phyloP scores from a whole-genome alignment of 2,329 filamentous ascomycete species.

The Elsinoe batatas region DNA sequence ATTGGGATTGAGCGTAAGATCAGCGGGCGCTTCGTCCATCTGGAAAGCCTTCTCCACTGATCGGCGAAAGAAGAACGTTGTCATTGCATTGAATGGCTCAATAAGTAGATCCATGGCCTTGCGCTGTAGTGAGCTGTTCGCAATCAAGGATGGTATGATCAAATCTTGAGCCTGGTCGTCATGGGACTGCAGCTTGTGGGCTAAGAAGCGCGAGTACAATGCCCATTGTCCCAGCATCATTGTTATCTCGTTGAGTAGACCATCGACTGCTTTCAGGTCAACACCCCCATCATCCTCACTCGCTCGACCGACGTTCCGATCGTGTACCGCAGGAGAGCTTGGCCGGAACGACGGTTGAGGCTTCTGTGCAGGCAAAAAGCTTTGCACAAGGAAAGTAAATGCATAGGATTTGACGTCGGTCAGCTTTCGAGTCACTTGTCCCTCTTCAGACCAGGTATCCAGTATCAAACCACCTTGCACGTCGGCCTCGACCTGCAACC shows the following conservation, averaged over 20 bases:
- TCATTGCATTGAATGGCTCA: slow-evolving; percentile 80
- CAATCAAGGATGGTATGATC: slow-evolving; percentile 61
- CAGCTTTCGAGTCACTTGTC: slow-evolving; percentile 70
- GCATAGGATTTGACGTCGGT: slow-evolving; percentile 97
- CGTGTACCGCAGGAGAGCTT: slow-evolving; percentile 58
- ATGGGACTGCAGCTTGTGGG: slow-evolving; percentile 56
- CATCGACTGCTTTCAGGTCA: slow-evolving; percentile 94
- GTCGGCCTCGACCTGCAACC: slow-evolving; percentile 87
- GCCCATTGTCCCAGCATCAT: slow-evolving; percentile 92
- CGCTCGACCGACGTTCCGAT: slow-evolving; percentile 42
- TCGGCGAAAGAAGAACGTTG: slow-evolving; percentile 90
- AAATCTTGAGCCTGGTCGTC: slow-evolving; percentile 29
- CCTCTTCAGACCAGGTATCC: slow-evolving; percentile 90
- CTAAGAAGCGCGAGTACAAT: slow-evolving; percentile 79
- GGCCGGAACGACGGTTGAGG: slow-evolving; percentile 53
- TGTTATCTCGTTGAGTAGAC: slow-evolving; percentile 73
- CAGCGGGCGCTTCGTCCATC: slow-evolving; percentile 75
- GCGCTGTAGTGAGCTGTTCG: slow-evolving; percentile 66
- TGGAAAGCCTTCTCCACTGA: slow-evolving; percentile 98
- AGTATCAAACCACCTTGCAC: slow-evolving; percentile 92
- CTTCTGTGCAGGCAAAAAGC: slow-evolving; percentile 68
- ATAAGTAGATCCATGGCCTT: slow-evolving; percentile 69
- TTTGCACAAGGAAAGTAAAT: slow-evolving; percentile 93
- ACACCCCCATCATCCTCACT: slow-evolving; percentile 79
- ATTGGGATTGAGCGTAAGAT: slow-evolving; percentile 65